Conservation (phyloP, 2,329 filamentous ascomycete genomes). For the Claviceps digitariae region DNA sequence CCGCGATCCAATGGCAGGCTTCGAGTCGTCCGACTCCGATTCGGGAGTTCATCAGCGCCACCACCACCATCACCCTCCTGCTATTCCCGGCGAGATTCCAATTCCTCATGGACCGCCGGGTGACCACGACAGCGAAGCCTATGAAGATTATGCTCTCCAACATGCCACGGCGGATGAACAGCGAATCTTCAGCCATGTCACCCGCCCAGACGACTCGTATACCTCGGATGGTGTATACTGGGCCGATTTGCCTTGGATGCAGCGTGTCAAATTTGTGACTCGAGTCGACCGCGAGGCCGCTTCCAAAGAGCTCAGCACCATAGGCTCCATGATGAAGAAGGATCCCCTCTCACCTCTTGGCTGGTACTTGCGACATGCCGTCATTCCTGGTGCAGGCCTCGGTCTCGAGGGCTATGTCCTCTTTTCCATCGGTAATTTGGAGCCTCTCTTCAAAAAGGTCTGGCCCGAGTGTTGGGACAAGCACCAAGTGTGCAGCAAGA, state of each 20-base stretch:
- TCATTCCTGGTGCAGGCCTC: conserved; percentile 83
- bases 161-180: conserved; percentile 35
- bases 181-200: conserved; percentile 60
- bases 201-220: conserved; percentile 82
- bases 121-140: conserved; percentile 35
- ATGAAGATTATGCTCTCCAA: conserved; percentile 30
- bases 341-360: conserved; percentile 74
- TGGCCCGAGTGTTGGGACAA: conserved; percentile 71
- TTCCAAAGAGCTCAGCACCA: conserved; percentile 47
- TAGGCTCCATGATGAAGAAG: conserved; percentile 71
- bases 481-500: conserved; percentile 52
- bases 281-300: conserved; percentile 60
- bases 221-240: conserved; percentile 76
- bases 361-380: conserved; percentile 82
- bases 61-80: conserved; percentile 16
- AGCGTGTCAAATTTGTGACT: conserved; percentile 64
- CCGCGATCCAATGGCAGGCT: conserved; percentile 1
- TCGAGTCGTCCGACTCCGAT: conserved; percentile 4
- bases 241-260: conserved; percentile 64
- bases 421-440: conserved; percentile 91
- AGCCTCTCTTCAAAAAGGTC: conserved; percentile 61
- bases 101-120: conserved; percentile 36
- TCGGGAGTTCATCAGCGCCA: neutral
- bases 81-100: conserved; percentile 37
- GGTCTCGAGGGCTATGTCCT: conserved; percentile 91